Conservation (phyloP, 2,329 filamentous ascomycete genomes). For the Atkinsonella hypoxylon region DNA sequence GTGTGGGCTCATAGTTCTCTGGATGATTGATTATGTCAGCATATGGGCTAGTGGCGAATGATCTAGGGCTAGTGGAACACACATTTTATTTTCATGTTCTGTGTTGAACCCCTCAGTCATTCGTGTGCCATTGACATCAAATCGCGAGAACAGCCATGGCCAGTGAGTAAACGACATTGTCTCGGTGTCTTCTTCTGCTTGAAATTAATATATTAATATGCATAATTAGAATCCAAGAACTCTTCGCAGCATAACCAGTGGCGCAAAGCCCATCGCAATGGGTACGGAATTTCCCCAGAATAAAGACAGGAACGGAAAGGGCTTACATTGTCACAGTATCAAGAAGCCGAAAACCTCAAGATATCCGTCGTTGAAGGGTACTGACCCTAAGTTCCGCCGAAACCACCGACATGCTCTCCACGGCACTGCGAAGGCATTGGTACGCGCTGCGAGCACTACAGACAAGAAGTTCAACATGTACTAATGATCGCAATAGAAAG, state of each 20-base stretch:
- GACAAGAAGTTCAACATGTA: neutral
- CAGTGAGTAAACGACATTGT: conserved; percentile 2
- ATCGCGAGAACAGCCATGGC: conserved; percentile 7
- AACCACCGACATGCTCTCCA: conserved; percentile 99
- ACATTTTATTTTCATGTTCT: conserved; percentile 1
- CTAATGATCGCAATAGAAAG: conserved; percentile 58
- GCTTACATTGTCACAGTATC: conserved; percentile 54
- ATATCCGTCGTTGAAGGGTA: conserved; percentile 97
- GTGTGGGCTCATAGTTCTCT: neutral
- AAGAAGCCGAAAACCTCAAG: conserved; percentile 99
- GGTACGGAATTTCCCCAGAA: conserved; percentile 50
- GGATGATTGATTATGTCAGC: conserved; percentile 6
- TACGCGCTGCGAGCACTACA: conserved; percentile 38
- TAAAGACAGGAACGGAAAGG: neutral
- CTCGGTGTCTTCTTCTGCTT: neutral
- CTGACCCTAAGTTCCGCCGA: conserved; percentile 98
- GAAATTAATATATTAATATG: neutral
- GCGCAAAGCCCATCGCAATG: conserved; percentile 98
- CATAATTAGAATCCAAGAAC: conserved; percentile 87
- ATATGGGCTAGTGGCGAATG: neutral
- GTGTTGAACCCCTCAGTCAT: neutral
- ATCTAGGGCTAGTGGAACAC: conserved; percentile 15
- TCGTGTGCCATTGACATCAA: conserved; percentile 1
- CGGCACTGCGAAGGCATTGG: conserved; percentile 95
- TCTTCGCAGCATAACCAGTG: conserved; percentile 98